phyloP scores from a whole-genome alignment of 768 basidiomycete species.

The Pholiota molesta region DNA sequence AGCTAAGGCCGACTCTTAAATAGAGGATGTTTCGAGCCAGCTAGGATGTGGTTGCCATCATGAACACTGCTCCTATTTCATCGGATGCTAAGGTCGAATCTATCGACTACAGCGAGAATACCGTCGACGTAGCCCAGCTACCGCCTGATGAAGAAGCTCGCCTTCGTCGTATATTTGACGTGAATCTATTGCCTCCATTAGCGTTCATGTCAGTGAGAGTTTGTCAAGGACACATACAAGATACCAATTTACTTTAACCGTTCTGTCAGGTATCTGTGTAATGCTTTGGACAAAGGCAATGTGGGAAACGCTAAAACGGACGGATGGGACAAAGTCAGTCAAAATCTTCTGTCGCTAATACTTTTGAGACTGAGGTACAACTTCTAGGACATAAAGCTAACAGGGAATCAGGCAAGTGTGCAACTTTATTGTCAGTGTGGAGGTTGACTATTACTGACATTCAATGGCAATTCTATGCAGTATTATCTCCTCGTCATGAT shows the following conservation, averaged over 20 bases:
- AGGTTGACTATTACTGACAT: not conserved
- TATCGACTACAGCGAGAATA: not conserved
- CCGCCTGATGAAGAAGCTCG: conserved; percentile 28
- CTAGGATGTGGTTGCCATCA: conserved; percentile 5
- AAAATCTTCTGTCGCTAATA: not conserved
- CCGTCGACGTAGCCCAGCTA: conserved; percentile 18
- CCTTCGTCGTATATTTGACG: conserved; percentile 45
- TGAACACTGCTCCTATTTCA: conserved; percentile 12
- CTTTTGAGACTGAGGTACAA: not conserved
- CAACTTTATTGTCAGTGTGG: not conserved
- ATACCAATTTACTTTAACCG: too few relatives aligned
- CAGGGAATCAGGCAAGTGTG: conserved; percentile 43
- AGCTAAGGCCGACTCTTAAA: not conserved
- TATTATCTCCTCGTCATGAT: conserved; percentile 53
- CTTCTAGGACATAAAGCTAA: conserved; percentile 41
- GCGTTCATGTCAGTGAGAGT: conserved; percentile 39
- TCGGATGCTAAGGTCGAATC: conserved; percentile 4
- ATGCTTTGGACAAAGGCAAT: conserved; percentile 53
- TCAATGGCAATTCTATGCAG: conserved; percentile 23
- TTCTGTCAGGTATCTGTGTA: conserved; percentile 45
- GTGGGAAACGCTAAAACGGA: conserved; percentile 57
- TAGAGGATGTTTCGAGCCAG: not conserved
- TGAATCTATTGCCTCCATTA: conserved; percentile 43
- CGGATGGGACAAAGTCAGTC: conserved; percentile 47
- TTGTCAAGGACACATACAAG: not conserved